These are phyloP conservation scores for Parastagonospora nodorum DNA, from an alignment of 2,329 filamentous ascomycete species.

Conservation along the genomic window DNA sequence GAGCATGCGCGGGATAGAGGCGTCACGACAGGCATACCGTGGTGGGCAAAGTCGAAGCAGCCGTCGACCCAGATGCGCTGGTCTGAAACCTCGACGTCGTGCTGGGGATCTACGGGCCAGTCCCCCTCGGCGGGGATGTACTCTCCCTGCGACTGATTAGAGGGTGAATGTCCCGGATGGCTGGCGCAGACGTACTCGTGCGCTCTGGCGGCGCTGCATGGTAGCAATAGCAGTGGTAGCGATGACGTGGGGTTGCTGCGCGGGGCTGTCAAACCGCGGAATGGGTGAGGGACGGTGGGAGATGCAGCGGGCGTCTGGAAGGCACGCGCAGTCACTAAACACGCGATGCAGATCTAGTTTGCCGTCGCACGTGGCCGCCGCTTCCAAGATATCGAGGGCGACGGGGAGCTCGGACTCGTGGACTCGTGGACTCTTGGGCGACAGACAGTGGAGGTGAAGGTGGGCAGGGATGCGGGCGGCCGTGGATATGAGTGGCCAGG, in stretches of 20 bases:
- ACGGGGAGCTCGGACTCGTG: too few species aligned
- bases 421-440: too few species aligned
- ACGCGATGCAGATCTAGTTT: not conserved
- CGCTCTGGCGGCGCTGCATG: conserved; percentile 46
- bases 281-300: not conserved
- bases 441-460: conserved; percentile 1
- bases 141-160: conserved; percentile 32
- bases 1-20: not conserved
- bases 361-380: not conserved
- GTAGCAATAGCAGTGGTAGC: conserved; percentile 7
- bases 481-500: conserved; percentile 3
- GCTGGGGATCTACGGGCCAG: conserved; percentile 69
- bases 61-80: conserved; percentile 96
- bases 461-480: conserved; percentile 1
- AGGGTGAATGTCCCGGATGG: not conserved
- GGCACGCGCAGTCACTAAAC: too few species aligned
- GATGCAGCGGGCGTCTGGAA: not conserved
- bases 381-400: not conserved
- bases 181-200: conserved; percentile 28
- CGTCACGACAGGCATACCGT: conserved; percentile 62
- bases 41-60: conserved; percentile 99
- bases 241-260: not conserved
- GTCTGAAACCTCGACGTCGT: conserved; percentile 62
- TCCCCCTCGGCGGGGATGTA: conserved; percentile 58
- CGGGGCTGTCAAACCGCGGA: not conserved